Evolutionary conservation across 1,284 basidiomycete genomes (phyloP).

Genomic region (Ustilago loliicola): DNA sequence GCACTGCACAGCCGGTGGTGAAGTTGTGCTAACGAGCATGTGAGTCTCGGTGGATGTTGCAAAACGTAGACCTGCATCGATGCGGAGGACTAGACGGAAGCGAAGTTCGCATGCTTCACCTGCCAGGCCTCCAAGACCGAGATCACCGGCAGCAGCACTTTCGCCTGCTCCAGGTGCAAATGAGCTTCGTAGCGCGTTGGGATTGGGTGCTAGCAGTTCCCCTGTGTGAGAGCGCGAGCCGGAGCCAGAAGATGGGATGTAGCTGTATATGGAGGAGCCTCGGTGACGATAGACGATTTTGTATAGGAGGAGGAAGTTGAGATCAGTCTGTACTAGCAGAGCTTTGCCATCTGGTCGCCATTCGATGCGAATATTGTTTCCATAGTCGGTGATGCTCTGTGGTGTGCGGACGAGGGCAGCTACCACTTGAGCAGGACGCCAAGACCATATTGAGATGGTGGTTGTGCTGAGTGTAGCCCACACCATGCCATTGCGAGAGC

Average conservation of each 20-base stretch:
- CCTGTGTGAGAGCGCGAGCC: constrained; percentile 47
- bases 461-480: constrained; percentile 58
- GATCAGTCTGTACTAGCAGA: constrained; percentile 50
- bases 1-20: constrained; percentile 64
- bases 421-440: constrained; percentile 63
- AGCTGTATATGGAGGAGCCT: constrained; percentile 54
- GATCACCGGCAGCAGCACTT: constrained; percentile 44
- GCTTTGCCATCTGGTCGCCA: constrained; percentile 61
- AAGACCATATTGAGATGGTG: constrained; percentile 59
- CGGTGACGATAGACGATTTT: constrained; percentile 44
- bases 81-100: constrained; percentile 61
- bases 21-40: constrained; percentile 61
- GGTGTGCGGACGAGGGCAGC: constrained; percentile 61
- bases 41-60: constrained; percentile 52
- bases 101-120: constrained; percentile 51
- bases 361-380: constrained; percentile 55
- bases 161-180: constrained; percentile 64
- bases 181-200: constrained; percentile 44
- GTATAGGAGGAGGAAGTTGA: constrained; percentile 57
- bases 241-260: constrained; percentile 53
- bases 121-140: constrained; percentile 46
- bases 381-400: constrained; percentile 63
- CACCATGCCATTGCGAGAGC: constrained; percentile 55
- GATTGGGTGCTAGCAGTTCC: constrained; percentile 52
- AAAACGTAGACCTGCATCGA: constrained; percentile 63